Percentiles rank a stretch among this genome's conserved stretches.
These are phyloP conservation scores for Penicillium nucicola DNA, from an alignment of 495 filamentous ascomycete genomes.

Conservation along the genomic window DNA sequence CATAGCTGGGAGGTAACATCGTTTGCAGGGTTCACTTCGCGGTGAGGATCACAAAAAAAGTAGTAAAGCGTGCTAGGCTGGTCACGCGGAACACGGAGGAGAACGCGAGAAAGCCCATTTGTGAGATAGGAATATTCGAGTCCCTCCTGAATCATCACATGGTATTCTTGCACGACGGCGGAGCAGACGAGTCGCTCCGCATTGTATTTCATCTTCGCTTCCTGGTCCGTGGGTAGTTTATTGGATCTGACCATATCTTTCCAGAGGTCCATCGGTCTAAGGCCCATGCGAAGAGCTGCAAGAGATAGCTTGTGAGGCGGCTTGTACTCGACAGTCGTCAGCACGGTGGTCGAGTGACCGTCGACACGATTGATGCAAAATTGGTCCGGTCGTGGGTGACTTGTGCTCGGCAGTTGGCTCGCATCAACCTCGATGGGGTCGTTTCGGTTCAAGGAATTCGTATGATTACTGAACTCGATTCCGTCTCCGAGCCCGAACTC, in stretches of 20 bases:
- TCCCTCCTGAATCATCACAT: slow-evolving; percentile 31
- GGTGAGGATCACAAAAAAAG: slow-evolving; percentile 30
- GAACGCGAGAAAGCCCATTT: slow-evolving; percentile 26
- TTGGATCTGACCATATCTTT: slow-evolving; percentile 15
- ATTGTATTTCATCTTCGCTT: slow-evolving; percentile 24
- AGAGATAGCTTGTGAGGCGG: slow-evolving; percentile 33
- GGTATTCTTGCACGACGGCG: slow-evolving; percentile 23
- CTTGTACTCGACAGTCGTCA: slow-evolving; percentile 33
- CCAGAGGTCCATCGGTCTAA: slow-evolving; percentile 22
- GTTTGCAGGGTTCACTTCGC: slow-evolving; percentile 18
- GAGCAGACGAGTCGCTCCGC: slow-evolving; percentile 16
- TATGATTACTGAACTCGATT: slow-evolving; percentile 24
- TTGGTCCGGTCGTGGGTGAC: slow-evolving; percentile 12
- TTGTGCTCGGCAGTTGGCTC: neutral
- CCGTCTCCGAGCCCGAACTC: slow-evolving; percentile 26
- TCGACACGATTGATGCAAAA: slow-evolving; percentile 23
- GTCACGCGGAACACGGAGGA: slow-evolving; percentile 29
- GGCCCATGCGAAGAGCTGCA: slow-evolving; percentile 22
- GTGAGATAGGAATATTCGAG: slow-evolving; percentile 30
- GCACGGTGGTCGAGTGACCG: slow-evolving; percentile 16
- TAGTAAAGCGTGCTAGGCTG: slow-evolving; percentile 38
- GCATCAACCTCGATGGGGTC: neutral
- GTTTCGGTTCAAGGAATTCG: slow-evolving; percentile 13
- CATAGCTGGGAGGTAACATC: neutral
- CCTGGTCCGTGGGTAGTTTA: slow-evolving; percentile 12